phyloP scores from a whole-genome alignment of 2,329 filamentous ascomycete species.

The Fusarium protoensiforme region DNA sequence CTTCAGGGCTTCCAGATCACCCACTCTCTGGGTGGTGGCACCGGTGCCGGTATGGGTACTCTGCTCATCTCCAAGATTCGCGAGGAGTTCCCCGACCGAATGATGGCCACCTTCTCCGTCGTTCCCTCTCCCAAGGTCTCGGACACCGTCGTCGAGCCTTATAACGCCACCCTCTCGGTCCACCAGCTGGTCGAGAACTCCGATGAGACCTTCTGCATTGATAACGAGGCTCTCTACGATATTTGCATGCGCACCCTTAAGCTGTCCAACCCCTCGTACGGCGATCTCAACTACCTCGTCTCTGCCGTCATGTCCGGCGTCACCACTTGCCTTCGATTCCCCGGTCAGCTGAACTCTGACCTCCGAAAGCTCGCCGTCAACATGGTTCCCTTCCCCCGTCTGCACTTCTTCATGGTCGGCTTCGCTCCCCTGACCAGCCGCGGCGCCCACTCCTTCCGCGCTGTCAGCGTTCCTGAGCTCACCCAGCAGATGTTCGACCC shows the following conservation, averaged over 20 bases:
- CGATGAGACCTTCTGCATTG: slow-evolving; percentile 99
- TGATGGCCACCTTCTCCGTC: slow-evolving; percentile 99
- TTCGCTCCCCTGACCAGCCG: slow-evolving; percentile 96
- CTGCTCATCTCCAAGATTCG: slow-evolving; percentile 99
- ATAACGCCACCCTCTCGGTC: slow-evolving; percentile 98
- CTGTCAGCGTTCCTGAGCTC: slow-evolving; percentile 95
- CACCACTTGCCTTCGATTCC: slow-evolving; percentile 98
- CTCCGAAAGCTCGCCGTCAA: slow-evolving; percentile 99
- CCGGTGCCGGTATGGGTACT: slow-evolving; percentile 99
- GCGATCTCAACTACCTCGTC: slow-evolving; percentile 99
- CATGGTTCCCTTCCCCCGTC: slow-evolving; percentile 99
- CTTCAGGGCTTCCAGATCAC: slow-evolving; percentile 99
- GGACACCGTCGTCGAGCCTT: slow-evolving; percentile 99
- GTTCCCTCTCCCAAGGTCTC: slow-evolving; percentile 99
- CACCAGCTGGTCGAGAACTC: slow-evolving; percentile 99
- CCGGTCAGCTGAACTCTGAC: slow-evolving; percentile 99
- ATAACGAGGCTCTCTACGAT: slow-evolving; percentile 99
- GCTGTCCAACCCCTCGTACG: slow-evolving; percentile 98
- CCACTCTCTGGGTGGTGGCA: slow-evolving; percentile 99
- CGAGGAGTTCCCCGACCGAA: slow-evolving; percentile 99
- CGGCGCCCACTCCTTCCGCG: slow-evolving; percentile 91
- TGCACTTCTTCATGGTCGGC: slow-evolving; percentile 99
- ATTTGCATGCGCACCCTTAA: slow-evolving; percentile 99
- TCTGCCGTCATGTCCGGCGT: slow-evolving; percentile 99
- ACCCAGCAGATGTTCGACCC: slow-evolving; percentile 99